Evolutionary conservation across 305 asterid species (phyloP).

Genomic region (Fraxinus sp.): DNA sequence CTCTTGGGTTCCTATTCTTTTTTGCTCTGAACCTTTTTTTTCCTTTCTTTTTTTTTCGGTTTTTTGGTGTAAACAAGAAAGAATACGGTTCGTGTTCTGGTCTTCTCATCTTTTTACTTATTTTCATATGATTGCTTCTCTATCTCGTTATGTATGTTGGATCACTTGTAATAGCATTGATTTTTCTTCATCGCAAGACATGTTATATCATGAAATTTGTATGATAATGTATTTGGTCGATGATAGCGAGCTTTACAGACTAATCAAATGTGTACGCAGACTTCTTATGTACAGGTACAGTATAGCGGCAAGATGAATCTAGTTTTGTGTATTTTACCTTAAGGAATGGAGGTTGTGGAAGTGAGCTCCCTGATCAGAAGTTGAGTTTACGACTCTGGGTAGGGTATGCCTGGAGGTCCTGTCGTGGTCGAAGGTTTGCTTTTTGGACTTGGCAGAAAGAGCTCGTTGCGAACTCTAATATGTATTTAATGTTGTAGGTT

Average conservation of each 20-base stretch:
- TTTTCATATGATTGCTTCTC: neutral
- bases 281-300: conserved; percentile 7
- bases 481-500: conserved; percentile 17
- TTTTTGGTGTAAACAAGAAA: neutral
- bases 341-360: conserved; percentile 4
- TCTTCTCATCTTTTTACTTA: neutral
- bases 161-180: neutral
- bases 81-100: neutral
- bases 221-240: neutral
- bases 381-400: neutral
- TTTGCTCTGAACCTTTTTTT: neutral
- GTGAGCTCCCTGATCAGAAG: conserved; percentile 1
- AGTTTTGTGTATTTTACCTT: neutral
- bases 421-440: too few relatives aligned
- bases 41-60: neutral
- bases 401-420: too few relatives aligned
- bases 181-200: neutral
- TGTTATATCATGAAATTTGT: neutral
- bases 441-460: neutral
- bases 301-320: neutral
- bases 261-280: neutral
- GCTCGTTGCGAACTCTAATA: conserved; percentile 11
- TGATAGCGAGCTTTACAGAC: neutral
- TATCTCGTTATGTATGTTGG: neutral
- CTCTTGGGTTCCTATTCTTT: neutral